phyloP scores from a whole-genome alignment of 2,329 filamentous ascomycete species.

The Calonectria honghensis region DNA sequence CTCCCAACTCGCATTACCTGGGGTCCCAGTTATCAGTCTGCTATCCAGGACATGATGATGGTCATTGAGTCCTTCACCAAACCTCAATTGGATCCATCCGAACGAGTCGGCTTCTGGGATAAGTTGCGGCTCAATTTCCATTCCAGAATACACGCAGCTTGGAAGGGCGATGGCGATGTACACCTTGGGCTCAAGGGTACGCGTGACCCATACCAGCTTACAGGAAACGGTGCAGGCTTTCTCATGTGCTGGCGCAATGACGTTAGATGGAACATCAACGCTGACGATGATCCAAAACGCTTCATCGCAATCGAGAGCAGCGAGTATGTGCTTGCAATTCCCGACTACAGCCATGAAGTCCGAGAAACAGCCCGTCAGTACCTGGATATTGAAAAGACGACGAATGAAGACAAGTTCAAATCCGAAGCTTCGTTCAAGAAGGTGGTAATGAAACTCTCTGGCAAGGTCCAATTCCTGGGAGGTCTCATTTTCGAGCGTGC shows the following conservation, averaged over 20 bases:
- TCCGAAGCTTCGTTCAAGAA: conserved; percentile 95
- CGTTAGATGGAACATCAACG: conserved; percentile 89
- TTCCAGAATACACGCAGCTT: conserved; percentile 89
- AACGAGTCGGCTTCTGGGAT: conserved; percentile 98
- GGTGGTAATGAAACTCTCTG: conserved; percentile 98
- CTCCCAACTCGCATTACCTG: conserved; percentile 95
- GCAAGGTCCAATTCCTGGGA: conserved; percentile 93
- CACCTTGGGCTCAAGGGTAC: conserved; percentile 94
- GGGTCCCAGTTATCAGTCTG: conserved; percentile 98
- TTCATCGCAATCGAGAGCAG: conserved; percentile 98
- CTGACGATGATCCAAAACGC: conserved; percentile 89
- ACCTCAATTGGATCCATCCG: conserved; percentile 93
- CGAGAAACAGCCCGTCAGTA: conserved; percentile 75
- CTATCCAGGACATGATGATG: conserved; percentile 99
- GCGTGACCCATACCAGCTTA: conserved; percentile 94
- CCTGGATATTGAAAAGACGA: conserved; percentile 75
- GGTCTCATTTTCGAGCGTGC: conserved; percentile 95
- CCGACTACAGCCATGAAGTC: conserved; percentile 93
- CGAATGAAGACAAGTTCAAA: conserved; percentile 79
- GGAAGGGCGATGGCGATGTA: conserved; percentile 97
- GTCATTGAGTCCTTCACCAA: conserved; percentile 98
- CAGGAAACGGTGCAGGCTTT: conserved; percentile 93
- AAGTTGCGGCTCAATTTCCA: conserved; percentile 97
- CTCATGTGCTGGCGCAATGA: conserved; percentile 99
- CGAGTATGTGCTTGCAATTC: conserved; percentile 94